Evolutionary conservation across 2,329 filamentous ascomycete genomes (phyloP).

Genomic region (Mycosphaerelloides madeirae): DNA sequence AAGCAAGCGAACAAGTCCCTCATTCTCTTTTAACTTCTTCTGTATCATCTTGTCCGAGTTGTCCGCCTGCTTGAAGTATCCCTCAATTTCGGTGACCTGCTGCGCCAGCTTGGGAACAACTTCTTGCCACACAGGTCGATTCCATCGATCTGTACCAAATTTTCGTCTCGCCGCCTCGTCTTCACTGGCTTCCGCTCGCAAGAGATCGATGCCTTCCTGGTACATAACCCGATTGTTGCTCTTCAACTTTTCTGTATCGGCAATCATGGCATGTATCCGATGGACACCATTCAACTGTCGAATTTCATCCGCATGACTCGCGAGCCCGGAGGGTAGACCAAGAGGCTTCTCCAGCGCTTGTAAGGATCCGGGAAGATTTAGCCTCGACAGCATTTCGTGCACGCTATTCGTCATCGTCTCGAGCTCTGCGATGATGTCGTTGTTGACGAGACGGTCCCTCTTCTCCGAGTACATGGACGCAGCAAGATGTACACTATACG

Average conservation of each 20-base stretch:
- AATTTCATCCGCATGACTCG: slow-evolving; percentile 90
- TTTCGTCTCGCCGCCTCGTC: slow-evolving; percentile 70
- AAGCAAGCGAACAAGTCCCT: slow-evolving; percentile 69
- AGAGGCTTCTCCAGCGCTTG: slow-evolving; percentile 94
- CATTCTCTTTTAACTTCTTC: slow-evolving; percentile 71
- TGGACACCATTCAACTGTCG: slow-evolving; percentile 82
- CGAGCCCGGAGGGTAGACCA: slow-evolving; percentile 75
- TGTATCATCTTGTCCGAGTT: slow-evolving; percentile 66
- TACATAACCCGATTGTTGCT: slow-evolving; percentile 72
- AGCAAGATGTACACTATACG: slow-evolving; percentile 91
- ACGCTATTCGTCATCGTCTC: slow-evolving; percentile 75
- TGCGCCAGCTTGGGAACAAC: slow-evolving; percentile 71
- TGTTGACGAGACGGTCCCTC: slow-evolving; percentile 83
- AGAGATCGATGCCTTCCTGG: slow-evolving; percentile 72
- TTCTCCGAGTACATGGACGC: slow-evolving; percentile 93
- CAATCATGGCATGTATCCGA: slow-evolving; percentile 70
- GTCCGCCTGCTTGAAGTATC: slow-evolving; percentile 72
- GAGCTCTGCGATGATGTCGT: slow-evolving; percentile 77
- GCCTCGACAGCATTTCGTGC: slow-evolving; percentile 70
- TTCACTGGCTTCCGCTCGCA: slow-evolving; percentile 76
- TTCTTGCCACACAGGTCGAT: slow-evolving; percentile 60
- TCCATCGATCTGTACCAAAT: slow-evolving; percentile 85
- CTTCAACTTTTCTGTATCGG: slow-evolving; percentile 87
- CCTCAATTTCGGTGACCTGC: slow-evolving; percentile 73
- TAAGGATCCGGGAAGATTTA: slow-evolving; percentile 86